These are phyloP conservation scores for Cerioporus squamosus DNA, from an alignment of 1,284 basidiomycete species.

Conservation along the genomic window DNA sequence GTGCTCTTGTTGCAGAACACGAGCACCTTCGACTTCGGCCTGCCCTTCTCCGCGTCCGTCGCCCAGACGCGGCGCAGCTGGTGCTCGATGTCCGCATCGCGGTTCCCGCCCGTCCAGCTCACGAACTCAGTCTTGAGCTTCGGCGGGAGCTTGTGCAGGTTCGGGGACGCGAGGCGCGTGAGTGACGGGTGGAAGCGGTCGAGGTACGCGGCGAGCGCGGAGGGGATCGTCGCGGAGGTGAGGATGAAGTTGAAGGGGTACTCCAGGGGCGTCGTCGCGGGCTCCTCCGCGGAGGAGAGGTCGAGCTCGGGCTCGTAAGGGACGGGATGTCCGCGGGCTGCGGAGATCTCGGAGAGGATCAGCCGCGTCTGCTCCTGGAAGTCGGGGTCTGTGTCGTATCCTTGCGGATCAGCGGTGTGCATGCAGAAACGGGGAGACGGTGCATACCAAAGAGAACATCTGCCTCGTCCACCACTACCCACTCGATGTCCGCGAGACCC, in stretches of 20 bases:
- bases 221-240: conserved; percentile 88
- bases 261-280: conserved; percentile 31
- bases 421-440: neutral
- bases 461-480: conserved; percentile 89
- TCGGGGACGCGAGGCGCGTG: conserved; percentile 75
- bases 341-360: conserved; percentile 70
- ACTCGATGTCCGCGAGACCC: conserved; percentile 71
- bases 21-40: conserved; percentile 61
- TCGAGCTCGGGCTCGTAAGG: conserved; percentile 31
- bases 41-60: conserved; percentile 56
- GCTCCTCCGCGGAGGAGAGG: conserved; percentile 19
- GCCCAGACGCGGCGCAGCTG: conserved; percentile 77
- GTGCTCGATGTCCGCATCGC: conserved; percentile 76
- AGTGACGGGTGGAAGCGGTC: conserved; percentile 62
- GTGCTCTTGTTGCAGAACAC: conserved; percentile 82
- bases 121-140: conserved; percentile 75
- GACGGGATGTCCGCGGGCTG: conserved; percentile 59
- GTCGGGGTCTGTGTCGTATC: conserved; percentile 62
- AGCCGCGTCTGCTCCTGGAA: conserved; percentile 74
- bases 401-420: neutral
- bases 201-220: conserved; percentile 71
- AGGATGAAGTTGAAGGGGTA: conserved; percentile 83
- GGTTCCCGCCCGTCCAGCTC: conserved; percentile 78
- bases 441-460: conserved; percentile 83
- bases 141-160: conserved; percentile 77